phyloP scores from a whole-genome alignment of 306 rosid species.

The Casuarina equisetifolia region DNA sequence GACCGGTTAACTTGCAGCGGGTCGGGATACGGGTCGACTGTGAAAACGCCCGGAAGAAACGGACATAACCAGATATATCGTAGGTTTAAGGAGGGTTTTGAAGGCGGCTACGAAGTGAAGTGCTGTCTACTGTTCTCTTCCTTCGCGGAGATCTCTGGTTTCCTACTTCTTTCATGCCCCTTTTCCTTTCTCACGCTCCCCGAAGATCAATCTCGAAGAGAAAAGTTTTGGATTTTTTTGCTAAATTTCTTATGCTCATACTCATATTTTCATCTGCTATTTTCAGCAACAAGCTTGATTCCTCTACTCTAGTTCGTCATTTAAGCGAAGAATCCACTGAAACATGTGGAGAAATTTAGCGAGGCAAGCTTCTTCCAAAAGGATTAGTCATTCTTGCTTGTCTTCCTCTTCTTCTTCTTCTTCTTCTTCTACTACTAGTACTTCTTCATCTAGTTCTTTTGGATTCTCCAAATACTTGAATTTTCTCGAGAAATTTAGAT shows the following conservation, averaged over 20 bases:
- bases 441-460: constrained; percentile 21
- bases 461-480: constrained; percentile 17
- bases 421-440: constrained; percentile 16
- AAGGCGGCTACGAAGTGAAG: constrained; percentile 45
- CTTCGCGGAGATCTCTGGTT: neutral
- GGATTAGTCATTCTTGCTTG: constrained; percentile 16
- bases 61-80: neutral
- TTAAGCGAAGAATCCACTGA: constrained; percentile 6
- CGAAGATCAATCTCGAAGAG: neutral
- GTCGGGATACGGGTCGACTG: neutral
- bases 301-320: neutral
- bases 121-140: neutral
- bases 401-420: constrained; percentile 17
- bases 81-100: constrained; percentile 80
- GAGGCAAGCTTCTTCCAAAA: constrained; percentile 50
- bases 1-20: neutral
- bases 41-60: neutral
- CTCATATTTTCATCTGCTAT: constrained; percentile 1
- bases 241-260: constrained; percentile 10
- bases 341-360: constrained; percentile 66
- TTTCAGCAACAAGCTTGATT: constrained; percentile 19
- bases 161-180: neutral
- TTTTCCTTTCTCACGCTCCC: neutral
- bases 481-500: constrained; percentile 31
- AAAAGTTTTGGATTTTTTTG: neutral